Base-by-base conservation (phyloP, 306 rosid genomes). In the Begonia peltatifolia region DNA sequence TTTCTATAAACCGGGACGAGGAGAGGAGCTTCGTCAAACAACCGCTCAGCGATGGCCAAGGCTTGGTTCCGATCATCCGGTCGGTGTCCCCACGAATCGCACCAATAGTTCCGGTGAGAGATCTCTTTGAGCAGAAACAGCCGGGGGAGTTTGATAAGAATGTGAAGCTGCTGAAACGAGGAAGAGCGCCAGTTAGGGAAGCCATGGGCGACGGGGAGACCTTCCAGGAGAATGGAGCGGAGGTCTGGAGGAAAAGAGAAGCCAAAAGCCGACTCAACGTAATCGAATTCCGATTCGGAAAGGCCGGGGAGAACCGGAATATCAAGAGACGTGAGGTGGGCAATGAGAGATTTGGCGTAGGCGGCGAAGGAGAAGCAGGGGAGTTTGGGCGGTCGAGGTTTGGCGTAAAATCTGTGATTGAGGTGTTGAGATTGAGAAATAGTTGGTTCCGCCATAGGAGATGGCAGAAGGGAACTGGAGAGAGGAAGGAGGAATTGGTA, bases 131-230 rank as follows among this genome's bases (percentile, higher is more conserved):
- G 74, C 17, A 89, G 60, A 5, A 72, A 58, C 0, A 77, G 57
- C 25, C 63, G 9, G 0, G 95, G 95, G 52, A 85, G 81, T 56
- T 72, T 68, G 55, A 78, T 70, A 41, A 89, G 74, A 35, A 84
- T 52, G 3, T 56, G 65, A 56, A 90, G 90, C 49, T 86, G 95
- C 11, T 80, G 94, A 0, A 49, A 47, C 1, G 99, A 86, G 41
- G 85, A 80, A 44, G 92, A 73, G 1, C 94, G 92, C 99, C 99
- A 90, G 13, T 86, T 77, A 15, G 92, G 94, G 68, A 90, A 90
- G 0, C 87, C 86, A 0, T 76, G 58, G 0, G 74, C 81, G 20
- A 77, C 11, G 0, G 99, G 92, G 12, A 90, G 84, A 0, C 95
- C 99, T 11, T 78, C 82, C 15, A 69, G 75, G 72, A 90, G 94